Evolutionary conservation across 208 protist genomes (phyloP), one percentile per base, ranked within the genome.

Genomic region (Leishmania martiniquensis): DNA sequence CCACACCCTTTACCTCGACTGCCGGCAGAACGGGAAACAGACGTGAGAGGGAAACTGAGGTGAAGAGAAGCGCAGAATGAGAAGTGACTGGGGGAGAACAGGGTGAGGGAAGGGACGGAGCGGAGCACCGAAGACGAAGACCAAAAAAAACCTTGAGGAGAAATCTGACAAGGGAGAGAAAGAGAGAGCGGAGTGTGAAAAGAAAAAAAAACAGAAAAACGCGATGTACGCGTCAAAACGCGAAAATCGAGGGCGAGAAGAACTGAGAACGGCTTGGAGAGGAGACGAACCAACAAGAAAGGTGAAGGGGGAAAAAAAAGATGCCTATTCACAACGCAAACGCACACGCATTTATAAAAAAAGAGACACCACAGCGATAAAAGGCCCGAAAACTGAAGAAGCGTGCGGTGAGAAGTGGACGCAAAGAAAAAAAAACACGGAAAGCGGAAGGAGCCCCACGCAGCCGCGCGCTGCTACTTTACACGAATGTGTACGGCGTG

Each of bases 341-440:
- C n/a, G n/a, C n/a, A n/a, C n/a, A n/a, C n/a, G n/a, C n/a, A n/a
- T n/a, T n/a, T n/a, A n/a, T n/a, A 20, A 29, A 29, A 22, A 45
- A 60, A 44, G 47, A 44, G 45, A 63, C 32, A 39, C n/a, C 29
- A 34, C 13, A 72, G 3, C 17, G 22, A 77, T 7, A 55, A 69
- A 52, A 39, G 57, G 15, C 42, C 12, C 6, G 25, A 63, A 67
- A 77, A 55, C 57, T 51, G 37, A 44, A 34, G 29, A 72, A 22
- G 42, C 55, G 49, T 13, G 29, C 52, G 12, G 32, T 39, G 66
- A 54, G n/a, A 34, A n/a, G 37, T 12, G 68, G 25, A 68, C 34
- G 3, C 0, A 66, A 39, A 20, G 65, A 79, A 4, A 59, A 71
- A 79, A 79, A 72, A 63, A 79, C 57, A n/a, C 15, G 4, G 25